These are phyloP conservation scores for Phytophthora multivora DNA, from an alignment of 352 stramenopile genomes.

Conservation along the genomic window DNA sequence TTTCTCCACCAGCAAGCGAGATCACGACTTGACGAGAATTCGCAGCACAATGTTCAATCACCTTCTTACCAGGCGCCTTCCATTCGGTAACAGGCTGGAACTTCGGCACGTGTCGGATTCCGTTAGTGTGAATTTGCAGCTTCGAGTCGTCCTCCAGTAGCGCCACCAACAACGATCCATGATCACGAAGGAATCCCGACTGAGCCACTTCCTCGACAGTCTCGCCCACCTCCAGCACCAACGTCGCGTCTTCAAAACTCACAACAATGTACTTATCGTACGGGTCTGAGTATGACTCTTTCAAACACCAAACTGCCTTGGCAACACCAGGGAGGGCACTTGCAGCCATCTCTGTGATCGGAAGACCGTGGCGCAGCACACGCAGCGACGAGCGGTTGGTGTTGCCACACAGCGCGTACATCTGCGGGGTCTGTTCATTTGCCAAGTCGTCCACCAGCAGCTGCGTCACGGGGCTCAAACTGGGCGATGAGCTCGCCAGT, in stretches of 20 bases:
- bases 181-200: slow-evolving; percentile 94
- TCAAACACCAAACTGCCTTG: slow-evolving; percentile 95
- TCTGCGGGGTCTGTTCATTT: slow-evolving; percentile 96
- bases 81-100: slow-evolving; percentile 96
- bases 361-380: slow-evolving; percentile 95
- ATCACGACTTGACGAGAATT: slow-evolving; percentile 98
- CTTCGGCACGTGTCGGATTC: slow-evolving; percentile 95
- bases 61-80: slow-evolving; percentile 97
- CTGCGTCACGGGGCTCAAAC: slow-evolving; percentile 94
- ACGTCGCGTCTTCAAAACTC: slow-evolving; percentile 98
- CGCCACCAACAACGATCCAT: slow-evolving; percentile 95
- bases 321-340: slow-evolving; percentile 95
- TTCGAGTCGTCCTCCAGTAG: slow-evolving; percentile 95
- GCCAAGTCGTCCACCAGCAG: slow-evolving; percentile 95
- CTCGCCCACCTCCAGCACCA: slow-evolving; percentile 97
- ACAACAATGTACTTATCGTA: slow-evolving; percentile 98
- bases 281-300: slow-evolving; percentile 78
- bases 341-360: slow-evolving; percentile 96
- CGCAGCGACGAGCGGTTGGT: slow-evolving; percentile 94
- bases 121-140: slow-evolving; percentile 95
- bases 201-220: slow-evolving; percentile 98
- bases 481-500: slow-evolving; percentile 81
- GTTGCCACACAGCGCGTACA: slow-evolving; percentile 95
- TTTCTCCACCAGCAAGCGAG: slow-evolving; percentile 94
- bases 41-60: slow-evolving; percentile 96